Evolutionary conservation across 371 early-diverging fungal species (phyloP).

Genomic region (Haplosporangium sp.): DNA sequence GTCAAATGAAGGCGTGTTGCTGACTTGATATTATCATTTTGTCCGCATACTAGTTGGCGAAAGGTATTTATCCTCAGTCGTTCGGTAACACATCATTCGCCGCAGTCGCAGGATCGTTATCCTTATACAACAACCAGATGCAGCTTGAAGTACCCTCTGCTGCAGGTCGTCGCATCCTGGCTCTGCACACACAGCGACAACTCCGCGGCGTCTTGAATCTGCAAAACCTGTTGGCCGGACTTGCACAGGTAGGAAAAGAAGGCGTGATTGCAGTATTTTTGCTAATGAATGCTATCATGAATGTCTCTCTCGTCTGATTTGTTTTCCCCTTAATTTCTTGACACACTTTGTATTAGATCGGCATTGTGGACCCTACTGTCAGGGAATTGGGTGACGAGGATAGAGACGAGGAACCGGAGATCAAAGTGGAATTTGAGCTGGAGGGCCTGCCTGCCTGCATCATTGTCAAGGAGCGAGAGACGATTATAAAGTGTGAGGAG

Average conservation of each 20-base stretch:
- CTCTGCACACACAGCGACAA: conserved; percentile 37
- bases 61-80: conserved; percentile 43
- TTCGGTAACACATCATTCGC: conserved; percentile 47
- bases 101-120: conserved; percentile 45
- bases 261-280: not conserved
- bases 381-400: conserved; percentile 19
- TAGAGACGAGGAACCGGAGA: conserved; percentile 9
- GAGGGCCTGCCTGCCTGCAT: conserved; percentile 31
- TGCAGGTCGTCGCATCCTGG: conserved; percentile 39
- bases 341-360: conserved; percentile 18
- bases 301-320: not conserved
- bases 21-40: too few species aligned
- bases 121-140: conserved; percentile 55
- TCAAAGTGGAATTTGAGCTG: conserved; percentile 45
- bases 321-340: not conserved
- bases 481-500: conserved; percentile 49
- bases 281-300: not conserved
- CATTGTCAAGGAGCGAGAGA: conserved; percentile 41
- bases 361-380: conserved; percentile 27
- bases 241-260: conserved; percentile 20
- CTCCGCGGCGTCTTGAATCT: conserved; percentile 53
- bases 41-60: conserved; percentile 23
- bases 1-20: too few species aligned
- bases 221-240: conserved; percentile 32
- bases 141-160: conserved; percentile 47